These are phyloP conservation scores for Pichia sp. DNA, from an alignment of 1,139 yeast genomes.

Conservation along the genomic window DNA sequence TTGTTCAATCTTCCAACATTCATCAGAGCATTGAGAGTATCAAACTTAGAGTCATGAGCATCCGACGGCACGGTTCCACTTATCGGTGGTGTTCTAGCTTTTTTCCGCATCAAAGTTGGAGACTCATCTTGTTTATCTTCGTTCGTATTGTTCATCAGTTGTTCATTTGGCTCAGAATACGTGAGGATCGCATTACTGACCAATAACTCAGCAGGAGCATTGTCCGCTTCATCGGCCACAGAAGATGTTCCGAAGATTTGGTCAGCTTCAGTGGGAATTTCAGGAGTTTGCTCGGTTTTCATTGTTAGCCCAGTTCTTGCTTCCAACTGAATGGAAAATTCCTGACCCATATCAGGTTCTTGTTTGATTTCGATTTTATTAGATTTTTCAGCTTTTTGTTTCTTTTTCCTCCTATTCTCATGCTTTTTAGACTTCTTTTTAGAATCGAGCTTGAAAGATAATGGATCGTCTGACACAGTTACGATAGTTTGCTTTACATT, in stretches of 20 bases:
- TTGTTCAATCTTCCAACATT: background rate
- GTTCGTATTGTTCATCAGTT: background rate
- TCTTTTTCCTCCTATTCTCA: background rate
- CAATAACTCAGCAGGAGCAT: background rate
- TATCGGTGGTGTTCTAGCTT: conserved; percentile 6
- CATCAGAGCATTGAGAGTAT: conserved; percentile 6
- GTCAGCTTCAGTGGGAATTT: background rate
- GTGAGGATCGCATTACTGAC: background rate
- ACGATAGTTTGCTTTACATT: background rate
- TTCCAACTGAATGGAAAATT: background rate
- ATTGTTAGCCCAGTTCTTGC: background rate
- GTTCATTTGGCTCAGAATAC: background rate
- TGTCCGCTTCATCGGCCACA: background rate
- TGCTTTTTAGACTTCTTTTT: background rate
- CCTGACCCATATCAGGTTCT: background rate
- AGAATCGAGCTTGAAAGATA: background rate
- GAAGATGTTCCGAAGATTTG: background rate
- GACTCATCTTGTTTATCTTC: conserved; percentile 6
- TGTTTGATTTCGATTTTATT: background rate
- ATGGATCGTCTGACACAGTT: background rate
- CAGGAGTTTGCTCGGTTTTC: background rate
- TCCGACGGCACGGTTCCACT: background rate
- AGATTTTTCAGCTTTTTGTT: background rate
- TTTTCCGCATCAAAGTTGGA: conserved; percentile 15
- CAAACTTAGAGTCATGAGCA: background rate